Evolutionary conservation across 371 early-diverging fungal species (phyloP).

Genomic region (Circinella minor): DNA sequence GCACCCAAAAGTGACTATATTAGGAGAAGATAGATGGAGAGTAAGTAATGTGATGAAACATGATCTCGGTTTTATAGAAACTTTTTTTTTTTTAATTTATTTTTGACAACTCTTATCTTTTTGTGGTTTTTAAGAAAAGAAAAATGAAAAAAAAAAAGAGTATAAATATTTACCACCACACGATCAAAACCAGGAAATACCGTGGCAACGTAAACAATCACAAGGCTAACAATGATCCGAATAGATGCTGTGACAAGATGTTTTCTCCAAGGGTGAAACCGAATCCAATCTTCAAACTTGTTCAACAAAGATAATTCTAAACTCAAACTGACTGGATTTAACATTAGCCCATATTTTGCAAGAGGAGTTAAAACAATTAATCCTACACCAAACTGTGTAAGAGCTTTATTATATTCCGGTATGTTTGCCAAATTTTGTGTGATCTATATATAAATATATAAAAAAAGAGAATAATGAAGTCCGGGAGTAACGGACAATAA

Average conservation of each 20-base stretch:
- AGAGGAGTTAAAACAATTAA: slow-evolving; percentile 33
- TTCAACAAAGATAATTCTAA: slow-evolving; percentile 41
- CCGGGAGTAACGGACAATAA: too few species aligned
- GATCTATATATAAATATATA: slow-evolving; percentile 36
- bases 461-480: background rate
- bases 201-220: slow-evolving; percentile 44
- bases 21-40: background rate
- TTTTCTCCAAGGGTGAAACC: slow-evolving; percentile 25
- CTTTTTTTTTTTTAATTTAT: too few species aligned
- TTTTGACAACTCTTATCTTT: too few species aligned
- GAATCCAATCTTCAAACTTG: slow-evolving; percentile 29
- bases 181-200: slow-evolving; percentile 68
- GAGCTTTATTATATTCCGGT: slow-evolving; percentile 32
- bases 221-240: slow-evolving; percentile 24
- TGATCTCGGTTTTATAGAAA: too few species aligned
- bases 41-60: too few species aligned
- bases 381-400: slow-evolving; percentile 29
- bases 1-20: slow-evolving; percentile 40
- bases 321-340: slow-evolving; percentile 60
- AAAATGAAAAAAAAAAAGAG: background rate
- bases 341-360: slow-evolving; percentile 49
- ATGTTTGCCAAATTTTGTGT: slow-evolving; percentile 62
- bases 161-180: slow-evolving; percentile 55
- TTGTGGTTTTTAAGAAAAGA: too few species aligned
- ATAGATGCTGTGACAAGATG: slow-evolving; percentile 20